Evolutionary conservation across 2,329 filamentous ascomycete genomes (phyloP), one percentile per base, ranked within the genome.

Genomic region (Dactylellina sp.): DNA sequence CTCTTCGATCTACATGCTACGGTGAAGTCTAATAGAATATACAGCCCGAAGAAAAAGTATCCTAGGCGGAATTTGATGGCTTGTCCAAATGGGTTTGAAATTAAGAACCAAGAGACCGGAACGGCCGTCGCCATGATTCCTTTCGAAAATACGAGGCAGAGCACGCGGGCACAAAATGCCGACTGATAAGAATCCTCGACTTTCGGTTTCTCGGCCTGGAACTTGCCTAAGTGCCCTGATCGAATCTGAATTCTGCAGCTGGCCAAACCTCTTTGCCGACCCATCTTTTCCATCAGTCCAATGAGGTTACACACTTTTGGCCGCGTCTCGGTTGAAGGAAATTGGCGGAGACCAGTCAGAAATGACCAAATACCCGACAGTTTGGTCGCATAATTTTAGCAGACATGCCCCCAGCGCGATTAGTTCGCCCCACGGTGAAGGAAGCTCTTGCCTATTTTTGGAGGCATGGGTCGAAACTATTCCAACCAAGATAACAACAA

Each of bases 361-460:
- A 63, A 59, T 1, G 47, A 46, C 22, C 22, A 25, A 63, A 65
- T 60, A 72, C 60, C 68, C 68, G 60, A 65, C 40, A 39, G 39
- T 47, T 47, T 49, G 50, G 60, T 72, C 60, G 68, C 55, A 60
- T 59, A 64, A 72, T 53, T 57, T 59, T 57, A n/a, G 37, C 35
- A 50, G 42, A 16, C 24, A 37, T 22, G 16, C 22, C 20, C n/a
- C 46, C 16, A 37, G 28, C 37, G 52, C 42, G 63, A 53, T 42
- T 53, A 59, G 28, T 60, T 35, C 28, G 7, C 49, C 14, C 18
- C 7, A 22, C 1, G 20, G 20, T 12, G 39, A 42, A 44, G 37
- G 25, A 24, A 16, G 37, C 16, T 59, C 50, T 50, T 52, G 50
- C 22, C 66, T 72, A 72, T 72, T 72, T 72, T 72, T 72, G 66